A percentile compares a stretch with the other conserved stretches of the same genome.
These are phyloP conservation scores for Diaporthe nobilis DNA, from an alignment of 2,329 filamentous ascomycete genomes.

Conservation along the genomic window DNA sequence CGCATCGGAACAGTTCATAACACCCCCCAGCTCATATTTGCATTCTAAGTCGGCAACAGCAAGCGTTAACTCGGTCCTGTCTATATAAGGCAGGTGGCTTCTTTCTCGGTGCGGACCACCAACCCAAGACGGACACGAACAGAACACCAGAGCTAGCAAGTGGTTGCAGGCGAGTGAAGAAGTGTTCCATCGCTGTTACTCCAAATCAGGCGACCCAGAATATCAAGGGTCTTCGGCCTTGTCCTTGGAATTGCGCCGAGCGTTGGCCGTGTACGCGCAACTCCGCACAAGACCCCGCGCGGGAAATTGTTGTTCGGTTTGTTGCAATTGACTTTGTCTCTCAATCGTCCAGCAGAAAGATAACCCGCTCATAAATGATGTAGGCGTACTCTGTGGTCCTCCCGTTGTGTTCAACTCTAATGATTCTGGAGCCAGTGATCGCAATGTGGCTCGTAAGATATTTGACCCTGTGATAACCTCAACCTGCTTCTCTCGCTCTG, in stretches of 20 bases:
- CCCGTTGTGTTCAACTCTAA: too few species aligned
- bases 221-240: conserved; percentile 16
- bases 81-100: conserved; percentile 13
- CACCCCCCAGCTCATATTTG: background rate
- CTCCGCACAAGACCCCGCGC: conserved; percentile 27
- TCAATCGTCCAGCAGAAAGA: background rate
- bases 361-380: background rate
- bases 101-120: background rate
- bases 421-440: background rate
- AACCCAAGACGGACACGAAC: conserved; percentile 14
- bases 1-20: background rate
- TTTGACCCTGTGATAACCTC: background rate
- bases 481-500: background rate
- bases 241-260: background rate
- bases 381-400: background rate
- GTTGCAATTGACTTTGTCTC: background rate
- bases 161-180: background rate
- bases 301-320: background rate
- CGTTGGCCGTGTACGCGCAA: conserved; percentile 2
- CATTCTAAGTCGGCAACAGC: background rate
- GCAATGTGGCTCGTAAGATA: background rate
- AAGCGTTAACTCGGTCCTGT: background rate
- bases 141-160: background rate
- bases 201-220: conserved; percentile 19
- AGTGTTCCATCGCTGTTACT: conserved; percentile 26